A percentile compares a stretch with the other conserved stretches of the same genome.
These are phyloP conservation scores for Panicum virgatum DNA, from an alignment of 202 grass and related monocot genomes.

Conservation along the genomic window DNA sequence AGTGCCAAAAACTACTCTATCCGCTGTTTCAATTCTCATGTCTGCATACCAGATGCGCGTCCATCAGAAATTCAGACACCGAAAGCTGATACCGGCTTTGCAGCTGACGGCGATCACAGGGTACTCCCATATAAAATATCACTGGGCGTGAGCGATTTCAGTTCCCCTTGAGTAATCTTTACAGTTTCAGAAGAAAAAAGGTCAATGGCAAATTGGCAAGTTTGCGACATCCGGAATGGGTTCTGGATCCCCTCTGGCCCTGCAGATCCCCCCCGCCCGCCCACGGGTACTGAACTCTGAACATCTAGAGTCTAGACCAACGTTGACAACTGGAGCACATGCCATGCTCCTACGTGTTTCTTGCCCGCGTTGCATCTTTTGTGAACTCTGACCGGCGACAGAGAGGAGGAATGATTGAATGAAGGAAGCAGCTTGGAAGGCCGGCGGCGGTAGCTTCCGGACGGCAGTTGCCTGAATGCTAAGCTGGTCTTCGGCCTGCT, in stretches of 20 bases:
- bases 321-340: not conserved
- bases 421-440: slow-evolving; percentile 30
- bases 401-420: not conserved
- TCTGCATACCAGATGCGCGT: not conserved
- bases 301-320: slow-evolving; percentile 24
- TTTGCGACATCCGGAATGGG: not conserved
- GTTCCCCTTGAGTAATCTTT: not conserved
- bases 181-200: too few relatives aligned
- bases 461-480: not conserved
- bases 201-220: not conserved
- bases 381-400: slow-evolving; percentile 25
- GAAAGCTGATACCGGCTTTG: not conserved
- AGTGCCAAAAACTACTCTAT: not conserved
- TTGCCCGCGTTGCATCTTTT: not conserved
- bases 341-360: not conserved
- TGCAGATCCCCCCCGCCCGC: not conserved
- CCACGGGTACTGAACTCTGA: slow-evolving; percentile 23
- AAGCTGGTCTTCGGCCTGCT: not conserved
- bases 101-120: not conserved
- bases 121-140: not conserved
- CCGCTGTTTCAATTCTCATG: not conserved
- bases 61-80: not conserved
- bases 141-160: not conserved
- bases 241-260: not conserved
- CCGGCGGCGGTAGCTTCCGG: not conserved